phyloP scores from a whole-genome alignment of 2,329 filamentous ascomycete genomes.

The Neonectria magnoliae region DNA sequence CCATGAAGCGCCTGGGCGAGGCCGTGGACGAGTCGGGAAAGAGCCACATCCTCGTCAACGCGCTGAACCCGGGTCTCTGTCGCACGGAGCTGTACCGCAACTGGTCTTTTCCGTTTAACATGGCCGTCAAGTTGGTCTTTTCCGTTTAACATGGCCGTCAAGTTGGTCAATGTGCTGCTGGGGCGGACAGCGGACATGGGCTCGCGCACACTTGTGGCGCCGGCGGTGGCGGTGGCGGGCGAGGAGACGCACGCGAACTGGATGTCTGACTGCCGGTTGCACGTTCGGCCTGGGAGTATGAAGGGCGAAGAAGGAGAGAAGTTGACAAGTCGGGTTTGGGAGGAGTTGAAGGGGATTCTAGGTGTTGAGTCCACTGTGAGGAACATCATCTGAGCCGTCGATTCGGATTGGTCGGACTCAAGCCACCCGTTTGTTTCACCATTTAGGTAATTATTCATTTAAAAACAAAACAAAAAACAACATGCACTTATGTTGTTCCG shows the following conservation, averaged over 20 bases:
- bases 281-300: slow-evolving; percentile 38
- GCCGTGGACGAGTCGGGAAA: slow-evolving; percentile 43
- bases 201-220: slow-evolving; percentile 51
- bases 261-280: slow-evolving; percentile 48
- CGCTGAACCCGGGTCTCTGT: slow-evolving; percentile 54
- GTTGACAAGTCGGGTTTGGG: slow-evolving; percentile 51
- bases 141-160: slow-evolving; percentile 40
- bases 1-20: slow-evolving; percentile 47
- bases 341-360: slow-evolving; percentile 54
- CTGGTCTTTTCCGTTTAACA: slow-evolving; percentile 43
- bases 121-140: slow-evolving; percentile 40
- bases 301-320: slow-evolving; percentile 49
- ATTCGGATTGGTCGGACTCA: too few species aligned
- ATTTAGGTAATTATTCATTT: too few species aligned
- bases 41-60: slow-evolving; percentile 51
- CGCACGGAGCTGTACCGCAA: slow-evolving; percentile 51
- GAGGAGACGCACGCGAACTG: slow-evolving; percentile 54
- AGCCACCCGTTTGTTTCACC: too few species aligned
- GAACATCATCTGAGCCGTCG: slow-evolving; percentile 42
- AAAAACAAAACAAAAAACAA: too few species aligned
- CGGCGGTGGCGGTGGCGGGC: slow-evolving; percentile 50
- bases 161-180: slow-evolving; percentile 34
- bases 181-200: slow-evolving; percentile 52
- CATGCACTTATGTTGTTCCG: too few species aligned
- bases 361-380: slow-evolving; percentile 52